These are phyloP conservation scores for Lepidopterella palustris DNA, from an alignment of 495 filamentous ascomycete genomes.

Conservation along the genomic window DNA sequence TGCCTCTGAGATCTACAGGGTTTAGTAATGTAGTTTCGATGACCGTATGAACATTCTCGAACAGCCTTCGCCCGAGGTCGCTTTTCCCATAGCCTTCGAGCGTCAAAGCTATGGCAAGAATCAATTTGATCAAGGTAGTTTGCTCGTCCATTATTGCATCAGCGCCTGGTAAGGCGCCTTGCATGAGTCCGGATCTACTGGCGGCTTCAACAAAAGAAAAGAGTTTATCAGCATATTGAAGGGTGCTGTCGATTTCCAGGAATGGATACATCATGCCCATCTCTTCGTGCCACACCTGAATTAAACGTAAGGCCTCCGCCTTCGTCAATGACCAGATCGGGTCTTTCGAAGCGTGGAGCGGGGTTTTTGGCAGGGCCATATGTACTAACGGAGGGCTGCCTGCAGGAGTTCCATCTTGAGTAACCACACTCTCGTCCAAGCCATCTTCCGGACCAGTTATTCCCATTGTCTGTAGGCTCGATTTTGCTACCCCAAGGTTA, in stretches of 20 bases:
- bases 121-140: slow-evolving; percentile 67
- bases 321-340: slow-evolving; percentile 67
- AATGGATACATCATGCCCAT: slow-evolving; percentile 83
- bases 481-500: slow-evolving; percentile 80
- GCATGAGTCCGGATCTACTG: slow-evolving; percentile 49
- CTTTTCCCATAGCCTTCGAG: slow-evolving; percentile 72
- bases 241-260: slow-evolving; percentile 60
- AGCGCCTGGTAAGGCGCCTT: slow-evolving; percentile 48
- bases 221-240: slow-evolving; percentile 56
- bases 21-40: slow-evolving; percentile 64
- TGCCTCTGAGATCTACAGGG: slow-evolving; percentile 56
- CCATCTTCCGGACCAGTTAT: slow-evolving; percentile 57
- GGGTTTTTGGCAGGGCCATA: slow-evolving; percentile 1
- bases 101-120: slow-evolving; percentile 66
- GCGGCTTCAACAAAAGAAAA: slow-evolving; percentile 68
- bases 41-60: slow-evolving; percentile 60
- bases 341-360: slow-evolving; percentile 51
- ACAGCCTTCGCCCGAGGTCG: slow-evolving; percentile 61
- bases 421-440: slow-evolving; percentile 51
- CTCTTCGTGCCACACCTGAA: slow-evolving; percentile 72
- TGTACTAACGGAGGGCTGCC: slow-evolving; percentile 43
- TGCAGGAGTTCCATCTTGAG: slow-evolving; percentile 46
- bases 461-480: slow-evolving; percentile 83
- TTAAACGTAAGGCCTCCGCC: slow-evolving; percentile 66
- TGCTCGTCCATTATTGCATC: slow-evolving; percentile 62